These are phyloP conservation scores for Fraxinus nigra DNA, from an alignment of 305 asterid genomes.

Conservation along the genomic window DNA sequence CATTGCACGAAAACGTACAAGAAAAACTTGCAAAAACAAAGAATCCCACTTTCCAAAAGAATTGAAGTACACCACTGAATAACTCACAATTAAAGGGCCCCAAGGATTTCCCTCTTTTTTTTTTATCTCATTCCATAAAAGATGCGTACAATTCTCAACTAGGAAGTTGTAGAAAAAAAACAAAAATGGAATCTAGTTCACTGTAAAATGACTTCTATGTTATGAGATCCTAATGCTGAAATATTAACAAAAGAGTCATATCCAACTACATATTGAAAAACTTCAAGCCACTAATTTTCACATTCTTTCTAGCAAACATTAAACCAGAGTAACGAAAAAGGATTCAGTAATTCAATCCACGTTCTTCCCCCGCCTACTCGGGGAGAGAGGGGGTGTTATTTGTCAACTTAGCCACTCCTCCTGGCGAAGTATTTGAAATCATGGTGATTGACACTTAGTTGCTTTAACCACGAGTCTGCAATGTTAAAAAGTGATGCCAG, in stretches of 20 bases:
- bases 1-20: not conserved
- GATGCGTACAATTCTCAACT: conserved; percentile 3
- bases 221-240: not conserved
- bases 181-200: conserved; percentile 4
- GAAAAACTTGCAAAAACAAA: not conserved
- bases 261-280: not conserved
- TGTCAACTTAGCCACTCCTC: conserved; percentile 39
- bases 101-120: not conserved
- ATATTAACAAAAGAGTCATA: not conserved
- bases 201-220: not conserved
- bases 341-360: conserved; percentile 4
- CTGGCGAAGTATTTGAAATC: conserved; percentile 92
- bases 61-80: not conserved
- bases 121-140: not conserved
- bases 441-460: conserved; percentile 81
- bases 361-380: conserved; percentile 12
- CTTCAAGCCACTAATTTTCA: conserved; percentile 2
- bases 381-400: not conserved
- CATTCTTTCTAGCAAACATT: conserved; percentile 4
- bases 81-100: not conserved
- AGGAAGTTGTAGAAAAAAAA: conserved; percentile 3
- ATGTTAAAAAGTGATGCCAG: conserved; percentile 59
- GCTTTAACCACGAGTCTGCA: conserved; percentile 97
- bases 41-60: not conserved
- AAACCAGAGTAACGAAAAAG: conserved; percentile 8